Evolutionary conservation across 2,329 filamentous ascomycete genomes (phyloP), one percentile per base, ranked within the genome.

Genomic region (Pseudopithomyces chartarum): DNA sequence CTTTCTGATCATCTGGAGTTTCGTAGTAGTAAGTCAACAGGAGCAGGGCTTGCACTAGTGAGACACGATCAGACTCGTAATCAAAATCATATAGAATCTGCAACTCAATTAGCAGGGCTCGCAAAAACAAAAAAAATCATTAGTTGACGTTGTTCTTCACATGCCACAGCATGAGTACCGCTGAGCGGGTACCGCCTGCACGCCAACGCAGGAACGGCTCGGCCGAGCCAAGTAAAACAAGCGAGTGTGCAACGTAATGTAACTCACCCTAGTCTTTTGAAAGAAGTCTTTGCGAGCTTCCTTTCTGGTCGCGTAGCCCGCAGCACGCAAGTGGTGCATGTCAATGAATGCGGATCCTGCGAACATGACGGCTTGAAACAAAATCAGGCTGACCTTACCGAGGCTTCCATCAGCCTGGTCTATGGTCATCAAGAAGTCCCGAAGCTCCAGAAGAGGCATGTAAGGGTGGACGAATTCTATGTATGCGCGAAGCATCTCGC

Each of bases 21-120:
- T 97, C 93, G 74, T 97, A 97, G 90, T 94, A 98, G 75, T 96
- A 97, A 3, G 93, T 97, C 90, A 97, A 93, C 57, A 97, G 83
- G 22, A 97, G 82, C 20, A 97, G 82, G 4, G 91, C 89, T 76
- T 97, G 94, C 15, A 97, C 92, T 22, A 97, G 84, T 19, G 92
- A 87, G 56, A 97, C 88, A 50, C 93, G 90, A 74, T 97, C 93
- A 43, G 88, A 86, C 76, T 98, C 94, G 75, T 96, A 96, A 75
- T 98, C 94, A 64, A 97, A 96, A 73, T 97, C 93, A 77, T 97
- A 97, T 17, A 98, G 82, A 2, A 95, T 83, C 87, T 92, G 66
- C 56, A 6, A 47, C 23, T 39, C 20, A 26, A 54, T 71, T 57
- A 71, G 62, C 20, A 44, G 5, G 26, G 7, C 19, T n/a, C 32